These are phyloP conservation scores for Mortierella sp. DNA, from an alignment of 371 early-diverging fungal species.

Conservation along the genomic window DNA sequence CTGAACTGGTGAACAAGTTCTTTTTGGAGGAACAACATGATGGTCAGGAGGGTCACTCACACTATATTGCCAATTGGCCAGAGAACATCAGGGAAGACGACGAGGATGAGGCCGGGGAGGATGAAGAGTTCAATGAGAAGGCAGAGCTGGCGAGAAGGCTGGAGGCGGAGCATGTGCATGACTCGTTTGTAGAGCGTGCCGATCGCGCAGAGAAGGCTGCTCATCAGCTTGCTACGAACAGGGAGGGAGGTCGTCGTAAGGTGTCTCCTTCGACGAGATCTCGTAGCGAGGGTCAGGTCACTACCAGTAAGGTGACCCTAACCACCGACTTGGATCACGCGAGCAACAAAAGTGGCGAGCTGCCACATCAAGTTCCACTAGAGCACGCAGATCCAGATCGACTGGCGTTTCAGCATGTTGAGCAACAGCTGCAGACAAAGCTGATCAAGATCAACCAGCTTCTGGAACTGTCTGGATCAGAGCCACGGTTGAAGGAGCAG, in stretches of 20 bases:
- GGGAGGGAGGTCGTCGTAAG: background rate
- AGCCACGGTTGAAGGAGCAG: slow-evolving; percentile 72
- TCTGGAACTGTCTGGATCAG: slow-evolving; percentile 67
- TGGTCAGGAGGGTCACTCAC: background rate
- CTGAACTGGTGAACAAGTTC: slow-evolving; percentile 51
- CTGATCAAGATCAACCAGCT: slow-evolving; percentile 61
- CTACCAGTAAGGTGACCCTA: background rate
- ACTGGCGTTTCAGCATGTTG: slow-evolving; percentile 53
- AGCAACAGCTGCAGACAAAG: slow-evolving; percentile 53
- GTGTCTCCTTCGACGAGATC: background rate
- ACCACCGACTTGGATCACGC: background rate
- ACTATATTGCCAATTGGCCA: slow-evolving; percentile 14
- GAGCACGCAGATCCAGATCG: slow-evolving; percentile 37
- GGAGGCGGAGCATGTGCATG: slow-evolving; percentile 13
- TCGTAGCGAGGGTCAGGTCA: background rate
- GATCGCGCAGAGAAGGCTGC: slow-evolving; percentile 15
- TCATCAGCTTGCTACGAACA: background rate
- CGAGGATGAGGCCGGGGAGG: slow-evolving; percentile 5
- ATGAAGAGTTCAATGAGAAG: slow-evolving; percentile 15
- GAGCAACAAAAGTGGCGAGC: background rate
- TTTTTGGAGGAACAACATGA: slow-evolving; percentile 26
- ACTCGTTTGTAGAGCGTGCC: slow-evolving; percentile 34
- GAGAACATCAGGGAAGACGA: background rate
- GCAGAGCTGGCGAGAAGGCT: background rate
- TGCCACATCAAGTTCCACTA: slow-evolving; percentile 10